These are phyloP conservation scores for Phytopythium helicoides DNA, from an alignment of 352 stramenopile genomes.

Conservation along the genomic window DNA sequence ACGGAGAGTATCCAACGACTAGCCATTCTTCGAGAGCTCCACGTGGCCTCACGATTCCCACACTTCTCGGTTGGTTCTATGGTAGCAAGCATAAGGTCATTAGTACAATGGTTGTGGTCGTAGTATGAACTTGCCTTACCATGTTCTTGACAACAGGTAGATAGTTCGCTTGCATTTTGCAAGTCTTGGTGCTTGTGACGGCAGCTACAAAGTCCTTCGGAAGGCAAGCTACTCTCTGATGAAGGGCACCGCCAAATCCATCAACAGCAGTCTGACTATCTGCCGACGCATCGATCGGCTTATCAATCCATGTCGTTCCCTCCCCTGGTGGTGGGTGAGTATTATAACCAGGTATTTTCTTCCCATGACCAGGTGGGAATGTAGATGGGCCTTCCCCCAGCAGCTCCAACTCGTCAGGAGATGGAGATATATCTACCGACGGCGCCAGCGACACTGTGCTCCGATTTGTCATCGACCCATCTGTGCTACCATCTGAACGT, in stretches of 20 bases:
- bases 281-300: constrained; percentile 45
- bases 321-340: constrained; percentile 59
- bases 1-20: constrained; percentile 89
- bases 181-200: constrained; percentile 71
- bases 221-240: constrained; percentile 65
- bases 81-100: no score
- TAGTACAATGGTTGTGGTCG: no score
- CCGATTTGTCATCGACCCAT: constrained; percentile 20
- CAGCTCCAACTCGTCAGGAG: constrained; percentile 54
- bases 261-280: constrained; percentile 70
- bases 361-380: constrained; percentile 22
- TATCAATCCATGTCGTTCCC: constrained; percentile 48
- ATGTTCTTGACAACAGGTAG: constrained; percentile 72
- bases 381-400: constrained; percentile 2
- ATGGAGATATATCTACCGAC: constrained; percentile 47
- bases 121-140: no score
- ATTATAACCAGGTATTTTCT: constrained; percentile 57
- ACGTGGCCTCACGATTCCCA: constrained; percentile 87
- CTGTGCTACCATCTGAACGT: constrained; percentile 29
- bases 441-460: constrained; percentile 37
- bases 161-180: constrained; percentile 79
- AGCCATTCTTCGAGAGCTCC: constrained; percentile 89
- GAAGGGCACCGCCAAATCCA: constrained; percentile 47
- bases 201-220: constrained; percentile 65
- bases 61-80: constrained; percentile 82